Conservation (phyloP, 345 rosid species). For the Linum tenue region DNA sequence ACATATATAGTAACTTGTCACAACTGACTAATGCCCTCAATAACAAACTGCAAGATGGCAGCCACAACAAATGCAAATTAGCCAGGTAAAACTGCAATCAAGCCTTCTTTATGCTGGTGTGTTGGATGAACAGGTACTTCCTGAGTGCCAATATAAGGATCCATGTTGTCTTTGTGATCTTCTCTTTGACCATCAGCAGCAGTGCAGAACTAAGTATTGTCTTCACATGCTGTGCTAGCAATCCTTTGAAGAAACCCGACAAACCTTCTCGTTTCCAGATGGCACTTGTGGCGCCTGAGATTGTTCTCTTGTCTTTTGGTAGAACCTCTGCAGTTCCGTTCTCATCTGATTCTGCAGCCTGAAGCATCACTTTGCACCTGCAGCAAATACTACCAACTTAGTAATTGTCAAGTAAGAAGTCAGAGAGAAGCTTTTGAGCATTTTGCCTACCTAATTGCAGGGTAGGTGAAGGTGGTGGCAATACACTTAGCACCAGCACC, state of each 20-base stretch:
- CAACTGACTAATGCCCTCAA: background rate
- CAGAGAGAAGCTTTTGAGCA: background rate
- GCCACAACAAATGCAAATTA: too few species aligned
- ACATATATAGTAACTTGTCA: too few species aligned
- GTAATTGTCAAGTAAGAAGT: background rate
- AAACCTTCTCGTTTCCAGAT: conserved; percentile 24
- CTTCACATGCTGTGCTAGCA: conserved; percentile 25
- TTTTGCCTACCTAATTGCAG: conserved; percentile 17
- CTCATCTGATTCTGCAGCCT: conserved; percentile 24
- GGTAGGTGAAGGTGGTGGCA: conserved; percentile 25
- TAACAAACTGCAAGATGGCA: too few species aligned
- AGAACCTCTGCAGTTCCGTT: conserved; percentile 4
- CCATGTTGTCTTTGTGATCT: conserved; percentile 22
- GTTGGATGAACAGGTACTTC: conserved; percentile 15
- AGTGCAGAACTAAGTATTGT: conserved; percentile 21
- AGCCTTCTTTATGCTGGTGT: conserved; percentile 34
- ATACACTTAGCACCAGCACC: conserved; percentile 27
- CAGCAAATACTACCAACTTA: background rate
- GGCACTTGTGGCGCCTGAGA: conserved; percentile 10
- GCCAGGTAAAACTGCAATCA: conserved; percentile 2
- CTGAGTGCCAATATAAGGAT: conserved; percentile 18
- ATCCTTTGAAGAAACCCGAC: conserved; percentile 26
- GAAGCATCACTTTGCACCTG: conserved; percentile 26
- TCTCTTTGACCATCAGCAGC: conserved; percentile 28
- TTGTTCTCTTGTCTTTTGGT: conserved; percentile 8